Conservation (phyloP, 768 basidiomycete genomes). For the Basidioascus undulatus region DNA sequence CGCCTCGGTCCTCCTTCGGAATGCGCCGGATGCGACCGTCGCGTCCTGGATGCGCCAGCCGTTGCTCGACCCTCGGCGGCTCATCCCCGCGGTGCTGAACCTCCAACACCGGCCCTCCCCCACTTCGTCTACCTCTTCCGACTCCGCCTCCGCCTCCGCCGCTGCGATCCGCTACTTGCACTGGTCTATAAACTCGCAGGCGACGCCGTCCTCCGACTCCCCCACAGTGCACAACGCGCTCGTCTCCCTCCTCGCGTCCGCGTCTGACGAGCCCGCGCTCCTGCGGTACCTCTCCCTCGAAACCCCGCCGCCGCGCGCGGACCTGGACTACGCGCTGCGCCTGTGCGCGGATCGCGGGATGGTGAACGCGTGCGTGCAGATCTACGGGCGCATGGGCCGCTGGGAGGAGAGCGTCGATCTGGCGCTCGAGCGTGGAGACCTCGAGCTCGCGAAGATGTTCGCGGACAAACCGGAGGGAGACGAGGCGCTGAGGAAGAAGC, state of each 20-base stretch:
- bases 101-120: conserved; percentile 46
- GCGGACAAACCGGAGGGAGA: conserved; percentile 79
- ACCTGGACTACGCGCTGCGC: conserved; percentile 85
- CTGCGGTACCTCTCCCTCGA: conserved; percentile 57
- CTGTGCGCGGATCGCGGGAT: conserved; percentile 62
- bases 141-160: conserved; percentile 23
- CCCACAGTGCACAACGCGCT: conserved; percentile 80
- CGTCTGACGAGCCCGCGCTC: conserved; percentile 7
- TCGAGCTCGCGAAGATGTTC: conserved; percentile 83
- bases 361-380: conserved; percentile 75
- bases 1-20: conserved; percentile 60
- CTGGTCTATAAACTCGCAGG: too few species aligned
- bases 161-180: conserved; percentile 40
- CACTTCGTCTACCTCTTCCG: too few species aligned
- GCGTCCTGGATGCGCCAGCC: conserved; percentile 77
- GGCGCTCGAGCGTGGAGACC: conserved; percentile 75
- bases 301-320: conserved; percentile 76
- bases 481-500: conserved; percentile 57
- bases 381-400: conserved; percentile 91
- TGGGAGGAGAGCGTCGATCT: conserved; percentile 93
- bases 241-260: conserved; percentile 50
- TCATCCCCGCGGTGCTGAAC: conserved; percentile 71
- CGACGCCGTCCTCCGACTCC: conserved; percentile 58
- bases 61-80: conserved; percentile 49
- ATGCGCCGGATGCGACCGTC: conserved; percentile 68